These are phyloP conservation scores for Candida tibetensis DNA, from an alignment of 805 yeast species.

Conservation along the genomic window DNA sequence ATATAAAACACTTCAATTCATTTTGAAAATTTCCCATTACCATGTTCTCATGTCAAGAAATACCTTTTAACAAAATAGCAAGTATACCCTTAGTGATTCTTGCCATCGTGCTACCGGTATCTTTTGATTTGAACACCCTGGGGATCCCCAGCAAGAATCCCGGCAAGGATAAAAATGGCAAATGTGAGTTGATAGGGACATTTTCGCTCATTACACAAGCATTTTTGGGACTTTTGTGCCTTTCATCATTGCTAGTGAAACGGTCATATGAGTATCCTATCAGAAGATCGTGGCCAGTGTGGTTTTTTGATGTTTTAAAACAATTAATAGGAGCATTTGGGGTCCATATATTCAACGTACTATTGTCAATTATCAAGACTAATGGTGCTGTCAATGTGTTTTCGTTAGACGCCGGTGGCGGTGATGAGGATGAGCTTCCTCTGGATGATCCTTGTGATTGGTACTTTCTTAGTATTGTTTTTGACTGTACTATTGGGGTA, in stretches of 20 bases:
- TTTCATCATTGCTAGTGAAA: conserved; percentile 71
- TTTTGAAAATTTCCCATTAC: too few relatives aligned
- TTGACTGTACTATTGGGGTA: conserved; percentile 93
- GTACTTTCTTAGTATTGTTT: conserved; percentile 83
- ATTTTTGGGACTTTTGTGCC: conserved; percentile 70
- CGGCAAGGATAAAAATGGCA: conserved; percentile 22
- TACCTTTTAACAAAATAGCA: conserved; percentile 6
- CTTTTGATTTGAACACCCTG: conserved; percentile 1
- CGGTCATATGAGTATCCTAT: conserved; percentile 75
- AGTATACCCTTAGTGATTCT: conserved; percentile 6
- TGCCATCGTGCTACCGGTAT: conserved; percentile 1
- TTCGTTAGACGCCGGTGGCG: neutral
- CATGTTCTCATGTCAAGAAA: conserved; percentile 3
- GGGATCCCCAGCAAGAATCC: neutral
- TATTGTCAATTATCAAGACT: conserved; percentile 61
- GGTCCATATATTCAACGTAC: conserved; percentile 74
- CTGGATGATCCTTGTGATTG: conserved; percentile 78
- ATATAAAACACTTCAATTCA: too few relatives aligned
- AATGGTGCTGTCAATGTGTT: conserved; percentile 5
- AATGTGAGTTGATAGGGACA: conserved; percentile 67
- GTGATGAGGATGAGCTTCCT: conserved; percentile 1
- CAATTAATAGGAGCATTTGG: conserved; percentile 87
- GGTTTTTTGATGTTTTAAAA: conserved; percentile 88
- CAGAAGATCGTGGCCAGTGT: conserved; percentile 80
- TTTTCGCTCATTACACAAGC: conserved; percentile 79